These are phyloP conservation scores for Coleophoma cylindrospora DNA, from an alignment of 2,329 filamentous ascomycete genomes.

Conservation along the genomic window DNA sequence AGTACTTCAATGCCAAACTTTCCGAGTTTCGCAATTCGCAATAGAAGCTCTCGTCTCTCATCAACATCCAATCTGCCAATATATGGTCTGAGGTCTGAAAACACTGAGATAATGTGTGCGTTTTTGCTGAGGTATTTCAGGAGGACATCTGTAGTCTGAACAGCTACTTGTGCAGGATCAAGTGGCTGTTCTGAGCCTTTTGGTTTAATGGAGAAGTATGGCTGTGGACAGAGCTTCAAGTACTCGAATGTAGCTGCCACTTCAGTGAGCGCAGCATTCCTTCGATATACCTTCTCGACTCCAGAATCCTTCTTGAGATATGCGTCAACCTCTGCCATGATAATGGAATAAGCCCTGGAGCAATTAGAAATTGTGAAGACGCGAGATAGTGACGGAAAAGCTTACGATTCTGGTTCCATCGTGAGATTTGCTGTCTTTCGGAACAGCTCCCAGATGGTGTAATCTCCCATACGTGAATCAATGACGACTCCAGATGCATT, in stretches of 20 bases:
- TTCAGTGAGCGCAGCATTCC: slow-evolving; percentile 27
- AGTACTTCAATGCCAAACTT: neutral
- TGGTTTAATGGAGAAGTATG: neutral
- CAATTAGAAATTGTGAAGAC: too few species aligned
- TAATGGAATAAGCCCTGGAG: slow-evolving; percentile 3
- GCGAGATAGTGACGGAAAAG: neutral
- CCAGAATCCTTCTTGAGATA: slow-evolving; percentile 22
- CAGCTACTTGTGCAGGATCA: neutral
- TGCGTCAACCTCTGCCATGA: slow-evolving; percentile 20
- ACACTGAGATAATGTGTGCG: slow-evolving; percentile 23
- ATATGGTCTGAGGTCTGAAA: slow-evolving; percentile 22
- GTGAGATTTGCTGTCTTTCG: slow-evolving; percentile 18
- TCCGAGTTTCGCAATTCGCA: neutral
- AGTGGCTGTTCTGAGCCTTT: neutral
- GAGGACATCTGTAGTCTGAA: slow-evolving; percentile 4
- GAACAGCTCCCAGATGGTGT: slow-evolving; percentile 26
- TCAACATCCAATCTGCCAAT: slow-evolving; percentile 9
- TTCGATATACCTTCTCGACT: slow-evolving; percentile 26
- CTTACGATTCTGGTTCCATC: slow-evolving; percentile 18
- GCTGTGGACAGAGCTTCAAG: slow-evolving; percentile 3
- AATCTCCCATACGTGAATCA: slow-evolving; percentile 25
- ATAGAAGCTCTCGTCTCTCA: neutral
- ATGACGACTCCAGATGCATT: slow-evolving; percentile 18
- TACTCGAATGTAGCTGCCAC: slow-evolving; percentile 17
- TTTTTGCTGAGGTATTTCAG: slow-evolving; percentile 22